phyloP scores from a whole-genome alignment of 768 basidiomycete species.

The Leccinum disarticulatum region DNA sequence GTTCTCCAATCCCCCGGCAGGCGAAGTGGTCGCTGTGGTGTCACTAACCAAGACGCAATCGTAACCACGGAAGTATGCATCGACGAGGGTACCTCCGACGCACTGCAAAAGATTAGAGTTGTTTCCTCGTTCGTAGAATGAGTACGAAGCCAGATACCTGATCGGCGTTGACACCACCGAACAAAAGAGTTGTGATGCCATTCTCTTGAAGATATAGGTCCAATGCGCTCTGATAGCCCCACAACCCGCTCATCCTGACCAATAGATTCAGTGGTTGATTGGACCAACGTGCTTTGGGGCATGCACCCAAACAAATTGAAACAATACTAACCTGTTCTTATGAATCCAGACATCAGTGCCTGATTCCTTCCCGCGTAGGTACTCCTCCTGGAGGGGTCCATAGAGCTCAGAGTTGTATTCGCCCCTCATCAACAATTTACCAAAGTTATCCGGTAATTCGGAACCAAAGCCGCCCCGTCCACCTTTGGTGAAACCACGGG shows the following conservation, averaged over 20 bases:
- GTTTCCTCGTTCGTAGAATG: not conserved
- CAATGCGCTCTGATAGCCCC: slow-evolving; percentile 62
- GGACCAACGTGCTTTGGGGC: not conserved
- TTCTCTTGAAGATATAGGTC: slow-evolving; percentile 63
- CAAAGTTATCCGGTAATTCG: slow-evolving; percentile 52
- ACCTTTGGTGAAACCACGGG: slow-evolving; percentile 53
- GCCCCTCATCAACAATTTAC: slow-evolving; percentile 57
- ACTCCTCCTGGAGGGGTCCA: slow-evolving; percentile 59
- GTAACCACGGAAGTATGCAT: slow-evolving; percentile 65
- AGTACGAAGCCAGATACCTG: slow-evolving; percentile 41
- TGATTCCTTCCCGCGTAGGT: slow-evolving; percentile 46
- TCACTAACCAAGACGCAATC: slow-evolving; percentile 60
- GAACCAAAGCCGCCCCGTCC: slow-evolving; percentile 54
- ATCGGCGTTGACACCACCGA: slow-evolving; percentile 67
- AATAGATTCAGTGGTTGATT: not conserved
- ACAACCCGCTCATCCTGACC: slow-evolving; percentile 61
- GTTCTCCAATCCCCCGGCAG: slow-evolving; percentile 54
- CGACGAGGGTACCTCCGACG: slow-evolving; percentile 61
- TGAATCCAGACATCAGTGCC: slow-evolving; percentile 73
- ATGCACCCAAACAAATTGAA: not conserved
- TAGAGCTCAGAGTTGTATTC: slow-evolving; percentile 60
- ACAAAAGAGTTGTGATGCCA: slow-evolving; percentile 59
- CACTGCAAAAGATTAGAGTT: slow-evolving; percentile 39
- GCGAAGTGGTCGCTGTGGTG: slow-evolving; percentile 62
- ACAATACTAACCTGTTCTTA: slow-evolving; percentile 53